Evolutionary conservation across 495 filamentous ascomycete species (phyloP).

Genomic region (Collariella sp.): DNA sequence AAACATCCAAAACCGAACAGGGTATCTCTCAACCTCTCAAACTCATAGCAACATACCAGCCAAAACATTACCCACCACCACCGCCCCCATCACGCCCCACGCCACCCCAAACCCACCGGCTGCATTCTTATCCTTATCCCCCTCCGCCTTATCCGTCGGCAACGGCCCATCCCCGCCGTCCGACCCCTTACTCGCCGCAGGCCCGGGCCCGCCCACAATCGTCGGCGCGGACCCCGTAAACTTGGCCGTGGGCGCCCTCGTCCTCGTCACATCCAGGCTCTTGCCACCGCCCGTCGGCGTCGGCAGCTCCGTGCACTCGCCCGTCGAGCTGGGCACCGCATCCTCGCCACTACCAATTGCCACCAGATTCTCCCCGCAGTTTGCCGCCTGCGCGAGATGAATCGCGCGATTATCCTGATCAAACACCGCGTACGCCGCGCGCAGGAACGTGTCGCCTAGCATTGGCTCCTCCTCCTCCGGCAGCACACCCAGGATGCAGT

Average conservation of each 20-base stretch:
- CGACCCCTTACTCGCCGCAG: not conserved
- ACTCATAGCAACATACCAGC: too few relatives aligned
- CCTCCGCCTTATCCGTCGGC: too few relatives aligned
- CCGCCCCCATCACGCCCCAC: too few relatives aligned
- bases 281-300: not conserved
- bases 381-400: slow-evolving; percentile 31
- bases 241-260: slow-evolving; percentile 2
- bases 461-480: slow-evolving; percentile 19
- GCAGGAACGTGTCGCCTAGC: slow-evolving; percentile 27
- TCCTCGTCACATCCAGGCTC: slow-evolving; percentile 9
- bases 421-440: slow-evolving; percentile 29
- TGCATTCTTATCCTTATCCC: too few relatives aligned
- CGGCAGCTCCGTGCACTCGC: slow-evolving; percentile 12
- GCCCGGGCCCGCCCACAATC: slow-evolving; percentile 7
- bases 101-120: too few relatives aligned
- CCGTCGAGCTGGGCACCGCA: slow-evolving; percentile 16
- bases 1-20: too few relatives aligned
- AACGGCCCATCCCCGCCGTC: too few relatives aligned
- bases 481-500: slow-evolving; percentile 23
- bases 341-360: slow-evolving; percentile 22
- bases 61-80: too few relatives aligned
- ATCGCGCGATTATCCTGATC: slow-evolving; percentile 31
- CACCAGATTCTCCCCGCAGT: slow-evolving; percentile 28
- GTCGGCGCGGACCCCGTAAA: slow-evolving; percentile 10
- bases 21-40: too few relatives aligned